Percentiles rank a stretch among this genome's conserved stretches.
phyloP scores from a whole-genome alignment of 2,329 filamentous ascomycete species.

The Penicillium glabrum region DNA sequence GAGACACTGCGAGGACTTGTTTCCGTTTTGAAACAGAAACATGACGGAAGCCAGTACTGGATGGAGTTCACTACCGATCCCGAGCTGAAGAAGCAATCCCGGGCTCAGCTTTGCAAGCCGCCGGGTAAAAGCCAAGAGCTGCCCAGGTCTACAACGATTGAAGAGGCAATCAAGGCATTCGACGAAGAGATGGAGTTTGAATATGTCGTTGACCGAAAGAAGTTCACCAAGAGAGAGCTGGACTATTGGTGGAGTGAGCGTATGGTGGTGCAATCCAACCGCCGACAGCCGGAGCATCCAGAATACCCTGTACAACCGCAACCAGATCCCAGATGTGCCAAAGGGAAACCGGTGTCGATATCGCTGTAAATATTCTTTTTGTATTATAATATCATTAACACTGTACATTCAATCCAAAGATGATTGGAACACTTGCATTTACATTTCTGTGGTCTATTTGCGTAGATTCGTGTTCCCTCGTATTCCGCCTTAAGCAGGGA shows the following conservation, averaged over 20 bases:
- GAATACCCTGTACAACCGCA: constrained; percentile 3
- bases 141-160: background rate
- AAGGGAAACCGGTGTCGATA: background rate
- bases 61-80: background rate
- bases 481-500: background rate
- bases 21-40: background rate
- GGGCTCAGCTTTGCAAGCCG: background rate
- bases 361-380: background rate
- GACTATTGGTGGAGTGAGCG: constrained; percentile 11
- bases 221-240: constrained; percentile 3
- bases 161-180: constrained; percentile 14
- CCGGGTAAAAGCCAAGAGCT: background rate
- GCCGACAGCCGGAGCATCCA: constrained; percentile 6
- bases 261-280: background rate
- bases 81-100: background rate
- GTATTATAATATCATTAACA: background rate
- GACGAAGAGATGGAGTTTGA: constrained; percentile 26
- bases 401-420: background rate
- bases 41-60: background rate
- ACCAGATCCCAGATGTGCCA: background rate
- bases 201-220: constrained; percentile 6
- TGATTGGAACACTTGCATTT: background rate
- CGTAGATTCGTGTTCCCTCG: background rate
- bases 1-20: background rate
- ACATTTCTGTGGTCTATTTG: background rate